phyloP scores from a whole-genome alignment of 2,329 filamentous ascomycete species.

The Malbranchea zuffiana region DNA sequence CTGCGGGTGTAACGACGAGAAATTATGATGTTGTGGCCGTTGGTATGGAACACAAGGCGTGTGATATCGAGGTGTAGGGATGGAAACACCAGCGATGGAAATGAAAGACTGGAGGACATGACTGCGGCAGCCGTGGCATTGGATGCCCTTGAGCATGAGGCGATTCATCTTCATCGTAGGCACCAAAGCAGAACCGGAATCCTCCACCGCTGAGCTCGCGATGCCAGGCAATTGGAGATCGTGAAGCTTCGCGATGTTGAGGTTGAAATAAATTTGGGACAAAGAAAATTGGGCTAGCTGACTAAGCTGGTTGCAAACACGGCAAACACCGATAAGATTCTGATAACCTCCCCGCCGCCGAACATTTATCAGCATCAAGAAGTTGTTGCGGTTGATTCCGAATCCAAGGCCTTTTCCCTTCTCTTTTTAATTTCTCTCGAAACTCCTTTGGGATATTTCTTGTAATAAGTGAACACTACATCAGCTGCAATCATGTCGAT shows the following conservation, averaged over 20 bases:
- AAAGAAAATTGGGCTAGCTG: not conserved
- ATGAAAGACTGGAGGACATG: constrained; percentile 23
- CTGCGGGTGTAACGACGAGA: constrained; percentile 6
- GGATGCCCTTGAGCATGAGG: constrained; percentile 22
- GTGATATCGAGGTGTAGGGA: constrained; percentile 15
- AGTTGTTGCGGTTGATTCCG: too few species aligned
- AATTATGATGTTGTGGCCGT: constrained; percentile 7
- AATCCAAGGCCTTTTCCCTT: too few species aligned
- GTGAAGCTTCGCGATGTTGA: not conserved
- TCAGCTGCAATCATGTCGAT: constrained; percentile 44
- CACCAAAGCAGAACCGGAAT: too few species aligned
- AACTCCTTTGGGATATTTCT: too few species aligned
- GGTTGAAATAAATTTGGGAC: constrained; percentile 4
- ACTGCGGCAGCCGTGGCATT: constrained; percentile 23
- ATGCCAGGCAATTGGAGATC: too few species aligned
- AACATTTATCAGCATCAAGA: too few species aligned
- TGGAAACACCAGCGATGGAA: constrained; percentile 20
- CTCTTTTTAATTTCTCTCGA: too few species aligned
- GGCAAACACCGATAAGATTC: constrained; percentile 12
- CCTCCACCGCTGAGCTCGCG: too few species aligned
- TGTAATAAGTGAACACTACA: too few species aligned
- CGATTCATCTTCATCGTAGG: constrained; percentile 27
- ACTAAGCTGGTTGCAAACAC: constrained; percentile 11
- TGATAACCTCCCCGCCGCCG: constrained; percentile 1
- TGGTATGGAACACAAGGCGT: constrained; percentile 6